Evolutionary conservation across 2,329 filamentous ascomycete species (phyloP).

Genomic region (Coniochaeta sp.): DNA sequence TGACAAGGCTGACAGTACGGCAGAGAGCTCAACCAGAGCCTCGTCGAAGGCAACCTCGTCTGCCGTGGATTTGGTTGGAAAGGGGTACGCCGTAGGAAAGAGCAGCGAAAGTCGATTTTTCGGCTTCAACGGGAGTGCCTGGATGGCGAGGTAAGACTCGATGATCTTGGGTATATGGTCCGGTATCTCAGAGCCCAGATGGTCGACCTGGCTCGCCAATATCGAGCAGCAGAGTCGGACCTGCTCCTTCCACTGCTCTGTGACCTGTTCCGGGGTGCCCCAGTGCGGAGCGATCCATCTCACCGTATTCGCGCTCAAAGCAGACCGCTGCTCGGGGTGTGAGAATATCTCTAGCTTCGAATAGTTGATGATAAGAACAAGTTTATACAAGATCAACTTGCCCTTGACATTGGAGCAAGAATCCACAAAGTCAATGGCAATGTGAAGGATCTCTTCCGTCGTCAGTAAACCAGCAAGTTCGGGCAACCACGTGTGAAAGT

Average conservation of each 20-base stretch:
- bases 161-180: constrained; percentile 88
- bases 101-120: constrained; percentile 73
- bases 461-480: constrained; percentile 72
- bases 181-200: constrained; percentile 72
- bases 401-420: constrained; percentile 82
- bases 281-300: constrained; percentile 92
- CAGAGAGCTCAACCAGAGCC: constrained; percentile 78
- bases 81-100: constrained; percentile 86
- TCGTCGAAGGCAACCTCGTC: constrained; percentile 67
- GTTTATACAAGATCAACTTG: constrained; percentile 84
- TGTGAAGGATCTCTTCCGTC: constrained; percentile 79
- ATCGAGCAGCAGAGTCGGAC: constrained; percentile 91
- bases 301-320: constrained; percentile 72
- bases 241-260: constrained; percentile 85
- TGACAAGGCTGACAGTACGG: constrained; percentile 75
- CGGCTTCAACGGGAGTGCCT: constrained; percentile 41
- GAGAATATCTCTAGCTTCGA: constrained; percentile 75
- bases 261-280: constrained; percentile 67
- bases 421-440: constrained; percentile 90
- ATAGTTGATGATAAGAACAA: constrained; percentile 89
- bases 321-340: constrained; percentile 65
- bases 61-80: constrained; percentile 63
- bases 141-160: constrained; percentile 76
- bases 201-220: constrained; percentile 73
- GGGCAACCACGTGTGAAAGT: constrained; percentile 96